phyloP scores from a whole-genome alignment of 306 rosid species.

The Fragaria nilgerrensis region DNA sequence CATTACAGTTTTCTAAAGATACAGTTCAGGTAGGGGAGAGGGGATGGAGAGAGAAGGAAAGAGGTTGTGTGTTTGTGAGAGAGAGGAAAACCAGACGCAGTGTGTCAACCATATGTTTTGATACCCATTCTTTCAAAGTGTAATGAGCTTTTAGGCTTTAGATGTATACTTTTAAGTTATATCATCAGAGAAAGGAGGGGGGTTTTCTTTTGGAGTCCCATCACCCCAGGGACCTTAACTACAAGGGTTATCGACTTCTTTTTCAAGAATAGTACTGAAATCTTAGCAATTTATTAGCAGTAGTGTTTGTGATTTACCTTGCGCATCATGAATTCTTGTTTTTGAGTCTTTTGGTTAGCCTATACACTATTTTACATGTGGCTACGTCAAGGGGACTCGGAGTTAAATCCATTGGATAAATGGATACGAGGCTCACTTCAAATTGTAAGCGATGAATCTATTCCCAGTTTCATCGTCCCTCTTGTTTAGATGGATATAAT shows the following conservation, averaged over 20 bases:
- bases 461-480: not conserved
- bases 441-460: not conserved
- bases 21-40: constrained; percentile 21
- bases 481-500: not conserved
- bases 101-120: constrained; percentile 41
- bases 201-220: constrained; percentile 17
- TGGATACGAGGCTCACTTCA: not conserved
- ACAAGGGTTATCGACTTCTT: not conserved
- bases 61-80: not conserved
- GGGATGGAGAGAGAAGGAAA: not conserved
- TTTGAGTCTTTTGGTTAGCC: not conserved
- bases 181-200: constrained; percentile 26
- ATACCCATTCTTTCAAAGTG: constrained; percentile 62
- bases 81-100: constrained; percentile 36
- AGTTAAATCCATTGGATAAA: not conserved
- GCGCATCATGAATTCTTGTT: not conserved
- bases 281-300: not conserved
- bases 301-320: not conserved
- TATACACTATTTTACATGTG: not conserved
- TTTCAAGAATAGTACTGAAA: not conserved
- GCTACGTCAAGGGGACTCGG: not conserved
- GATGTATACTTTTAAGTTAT: constrained; percentile 41
- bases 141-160: constrained; percentile 37
- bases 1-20: constrained; percentile 6
- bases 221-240: constrained; percentile 7